Evolutionary conservation across 202 grass and related monocot genomes (phyloP).

Genomic region (Zizania palustris): DNA sequence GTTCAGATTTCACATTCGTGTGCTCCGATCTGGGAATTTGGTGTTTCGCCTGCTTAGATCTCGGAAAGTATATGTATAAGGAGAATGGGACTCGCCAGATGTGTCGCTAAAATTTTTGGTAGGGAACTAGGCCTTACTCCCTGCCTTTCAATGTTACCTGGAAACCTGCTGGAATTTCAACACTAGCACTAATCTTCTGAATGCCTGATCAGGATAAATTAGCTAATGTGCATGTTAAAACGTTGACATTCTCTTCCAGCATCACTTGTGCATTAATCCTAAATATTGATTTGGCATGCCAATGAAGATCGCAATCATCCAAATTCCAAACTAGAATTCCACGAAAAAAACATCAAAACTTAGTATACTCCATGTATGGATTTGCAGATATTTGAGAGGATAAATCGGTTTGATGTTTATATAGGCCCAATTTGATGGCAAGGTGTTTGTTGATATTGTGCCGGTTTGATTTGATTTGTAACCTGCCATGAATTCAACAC

Average conservation of each 20-base stretch:
- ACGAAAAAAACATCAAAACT: neutral
- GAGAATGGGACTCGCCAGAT: neutral
- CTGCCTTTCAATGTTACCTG: neutral
- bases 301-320: neutral
- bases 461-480: conserved; percentile 20
- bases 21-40: neutral
- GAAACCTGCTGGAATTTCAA: neutral
- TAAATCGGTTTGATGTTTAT: neutral
- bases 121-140: conserved; percentile 2
- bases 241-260: neutral
- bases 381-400: neutral
- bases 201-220: neutral
- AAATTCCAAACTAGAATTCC: neutral
- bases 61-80: conserved; percentile 3
- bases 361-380: neutral
- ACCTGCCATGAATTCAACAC: neutral
- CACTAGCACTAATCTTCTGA: neutral
- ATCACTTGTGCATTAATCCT: neutral
- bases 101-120: neutral
- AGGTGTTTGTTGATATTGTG: neutral
- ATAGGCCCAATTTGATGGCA: neutral
- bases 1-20: neutral
- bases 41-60: conserved; percentile 30
- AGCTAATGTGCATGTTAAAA: neutral
- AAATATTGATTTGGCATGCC: neutral